Evolutionary conservation across 768 basidiomycete species (phyloP).

Genomic region (Wakefieldia striispora): DNA sequence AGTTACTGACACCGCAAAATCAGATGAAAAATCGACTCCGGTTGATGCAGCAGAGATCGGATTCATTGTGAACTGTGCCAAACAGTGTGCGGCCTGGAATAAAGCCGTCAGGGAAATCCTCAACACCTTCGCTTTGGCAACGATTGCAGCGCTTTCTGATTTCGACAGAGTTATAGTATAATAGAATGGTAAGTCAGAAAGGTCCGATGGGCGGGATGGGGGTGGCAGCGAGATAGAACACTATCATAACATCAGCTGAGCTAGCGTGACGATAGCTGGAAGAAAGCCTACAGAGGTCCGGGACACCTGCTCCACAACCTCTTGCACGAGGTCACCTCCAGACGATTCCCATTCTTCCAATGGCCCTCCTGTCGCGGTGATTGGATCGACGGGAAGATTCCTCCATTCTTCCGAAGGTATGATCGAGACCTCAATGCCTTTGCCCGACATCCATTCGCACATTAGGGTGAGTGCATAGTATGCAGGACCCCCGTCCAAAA

Average conservation of each 20-base stretch:
- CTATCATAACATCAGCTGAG: background rate
- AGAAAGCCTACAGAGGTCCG: constrained; percentile 8
- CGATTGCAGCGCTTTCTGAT: constrained; percentile 10
- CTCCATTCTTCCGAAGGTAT: constrained; percentile 21
- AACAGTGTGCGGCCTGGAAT: constrained; percentile 23
- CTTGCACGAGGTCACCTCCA: constrained; percentile 15
- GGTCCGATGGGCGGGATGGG: constrained; percentile 4
- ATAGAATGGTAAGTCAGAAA: constrained; percentile 8
- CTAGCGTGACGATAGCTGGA: background rate
- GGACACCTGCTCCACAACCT: constrained; percentile 2
- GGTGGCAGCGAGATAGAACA: constrained; percentile 7
- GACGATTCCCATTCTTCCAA: constrained; percentile 14
- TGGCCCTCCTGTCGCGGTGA: constrained; percentile 23
- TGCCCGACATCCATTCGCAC: constrained; percentile 22
- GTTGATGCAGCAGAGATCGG: constrained; percentile 7
- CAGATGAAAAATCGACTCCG: constrained; percentile 17
- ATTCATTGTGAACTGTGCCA: constrained; percentile 23
- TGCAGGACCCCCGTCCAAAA: constrained; percentile 24
- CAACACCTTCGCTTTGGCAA: constrained; percentile 6
- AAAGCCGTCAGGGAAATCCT: constrained; percentile 15
- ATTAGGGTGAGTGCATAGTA: constrained; percentile 21
- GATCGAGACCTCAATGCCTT: constrained; percentile 11
- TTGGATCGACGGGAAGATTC: constrained; percentile 26
- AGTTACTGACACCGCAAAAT: constrained; percentile 6
- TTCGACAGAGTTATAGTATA: background rate